phyloP scores from a whole-genome alignment of 345 rosid species.

The Citrus glauca region DNA sequence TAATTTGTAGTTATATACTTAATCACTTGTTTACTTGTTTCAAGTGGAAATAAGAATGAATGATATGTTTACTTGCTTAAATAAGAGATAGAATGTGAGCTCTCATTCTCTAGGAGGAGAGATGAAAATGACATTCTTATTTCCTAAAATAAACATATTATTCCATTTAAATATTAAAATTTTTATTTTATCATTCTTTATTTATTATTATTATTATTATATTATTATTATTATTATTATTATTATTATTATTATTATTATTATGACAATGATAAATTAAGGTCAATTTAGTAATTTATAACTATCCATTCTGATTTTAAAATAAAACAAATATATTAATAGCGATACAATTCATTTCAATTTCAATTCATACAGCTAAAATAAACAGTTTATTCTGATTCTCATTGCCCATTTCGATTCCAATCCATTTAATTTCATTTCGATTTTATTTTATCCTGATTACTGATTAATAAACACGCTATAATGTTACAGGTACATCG shows the following conservation, averaged over 20 bases:
- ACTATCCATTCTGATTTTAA: accelerated
- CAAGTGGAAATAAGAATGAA: accelerated
- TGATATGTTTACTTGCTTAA: too few relatives aligned
- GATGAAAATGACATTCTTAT: accelerated
- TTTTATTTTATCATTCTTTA: too few relatives aligned
- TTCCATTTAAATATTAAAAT: accelerated
- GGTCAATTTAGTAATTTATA: accelerated
- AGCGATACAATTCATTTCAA: accelerated
- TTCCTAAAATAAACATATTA: accelerated
- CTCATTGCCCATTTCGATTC: accelerated
- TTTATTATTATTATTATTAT: too few relatives aligned
- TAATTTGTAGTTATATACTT: too few relatives aligned
- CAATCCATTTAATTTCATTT: accelerated
- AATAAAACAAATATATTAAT: too few relatives aligned
- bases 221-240: too few relatives aligned
- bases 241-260: too few relatives aligned
- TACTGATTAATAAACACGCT: too few relatives aligned
- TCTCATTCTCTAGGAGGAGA: accelerated
- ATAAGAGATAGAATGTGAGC: too few relatives aligned
- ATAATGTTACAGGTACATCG: too few relatives aligned
- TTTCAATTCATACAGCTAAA: accelerated
- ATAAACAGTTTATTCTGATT: accelerated
- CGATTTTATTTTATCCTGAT: accelerated
- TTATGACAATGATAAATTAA: too few relatives aligned
- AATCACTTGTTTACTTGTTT: too few relatives aligned